Evolutionary conservation across 768 basidiomycete genomes (phyloP).

Genomic region (Boletus rex-veris): DNA sequence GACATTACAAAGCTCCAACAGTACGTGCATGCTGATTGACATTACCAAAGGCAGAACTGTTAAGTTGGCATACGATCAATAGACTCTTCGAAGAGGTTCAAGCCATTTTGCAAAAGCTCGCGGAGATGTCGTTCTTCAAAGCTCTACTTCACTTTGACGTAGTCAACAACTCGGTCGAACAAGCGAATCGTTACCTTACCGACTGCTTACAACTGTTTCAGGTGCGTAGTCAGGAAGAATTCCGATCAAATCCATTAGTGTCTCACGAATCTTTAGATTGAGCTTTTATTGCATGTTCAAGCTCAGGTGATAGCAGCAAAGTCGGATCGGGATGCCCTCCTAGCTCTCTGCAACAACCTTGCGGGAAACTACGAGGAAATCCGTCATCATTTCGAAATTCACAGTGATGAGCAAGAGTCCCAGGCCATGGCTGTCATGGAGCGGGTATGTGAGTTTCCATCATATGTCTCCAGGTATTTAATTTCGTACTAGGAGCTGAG

Average conservation of each 20-base stretch:
- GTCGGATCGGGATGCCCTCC: background rate
- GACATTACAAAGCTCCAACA: background rate
- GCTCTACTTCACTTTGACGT: constrained; percentile 1
- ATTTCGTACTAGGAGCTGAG: background rate
- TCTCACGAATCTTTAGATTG: background rate
- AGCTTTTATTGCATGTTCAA: background rate
- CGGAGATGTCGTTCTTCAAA: constrained; percentile 4
- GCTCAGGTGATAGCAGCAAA: background rate
- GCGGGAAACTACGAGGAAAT: constrained; percentile 1
- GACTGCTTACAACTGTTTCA: constrained; percentile 1
- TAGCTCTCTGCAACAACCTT: background rate
- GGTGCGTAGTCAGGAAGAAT: background rate
- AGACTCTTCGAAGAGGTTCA: constrained; percentile 5
- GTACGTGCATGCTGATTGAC: background rate
- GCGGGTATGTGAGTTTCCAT: background rate
- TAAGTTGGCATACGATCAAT: background rate
- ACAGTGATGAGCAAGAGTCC: background rate
- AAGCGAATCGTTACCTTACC: background rate
- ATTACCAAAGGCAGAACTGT: background rate
- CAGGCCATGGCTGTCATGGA: constrained; percentile 4
- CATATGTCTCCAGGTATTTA: too few species aligned
- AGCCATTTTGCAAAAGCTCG: background rate
- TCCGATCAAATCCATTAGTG: background rate
- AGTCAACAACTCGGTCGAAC: background rate
- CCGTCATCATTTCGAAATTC: background rate